Evolutionary conservation across 305 asterid species (phyloP), one percentile per base, ranked within the genome.

Genomic region (Plantago coronopus): DNA sequence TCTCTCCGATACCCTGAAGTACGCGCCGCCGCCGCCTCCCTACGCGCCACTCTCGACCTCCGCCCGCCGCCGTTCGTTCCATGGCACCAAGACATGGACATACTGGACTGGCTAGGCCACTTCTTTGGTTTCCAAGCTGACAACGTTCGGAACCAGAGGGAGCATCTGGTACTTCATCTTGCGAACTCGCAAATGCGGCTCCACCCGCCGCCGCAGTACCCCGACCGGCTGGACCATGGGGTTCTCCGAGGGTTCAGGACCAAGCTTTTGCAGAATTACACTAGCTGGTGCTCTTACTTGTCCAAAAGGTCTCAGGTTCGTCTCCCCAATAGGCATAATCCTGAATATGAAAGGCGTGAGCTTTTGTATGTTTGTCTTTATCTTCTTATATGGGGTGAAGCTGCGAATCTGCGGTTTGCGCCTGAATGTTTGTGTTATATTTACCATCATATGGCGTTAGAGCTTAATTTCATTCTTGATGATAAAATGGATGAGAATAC

Each of bases 101-200:
- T 91, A 47, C 54, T 91, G 27, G 95, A 89, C 78, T 91, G 98
- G 98, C 72, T 91, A 17, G 97, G 97, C 18, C 81, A 78, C 54
- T 91, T 84, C 82, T 91, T 91, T 63, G 98, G 98, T 17, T 91
- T 91, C 78, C 98, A 91, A 53, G 48, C 23, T 2, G 97, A 89
- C 82, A 91, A 71, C 85, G 95, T 89, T 31, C 79, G 85, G 77
- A 91, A 91, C 73, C 98, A 91, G 66, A 74, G 98, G 71, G 98
- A 91, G 59, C 85, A 91, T 59, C 63, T 91, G 74, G 98, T 91
- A 46, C 96, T 89, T 45, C 97, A 91, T 71, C 61, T 91, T 23
- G 87, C 98, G 14, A 91, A 91, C 77, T 68, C 84, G 21, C 97
- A 91, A 80, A 91, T 91, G 98, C 89, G 98, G 58, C 91, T 86